Percentiles rank a stretch among this genome's conserved stretches.
Evolutionary conservation across 176 grass and related monocot genomes (phyloP).

Genomic region (Oryza longistaminata): DNA sequence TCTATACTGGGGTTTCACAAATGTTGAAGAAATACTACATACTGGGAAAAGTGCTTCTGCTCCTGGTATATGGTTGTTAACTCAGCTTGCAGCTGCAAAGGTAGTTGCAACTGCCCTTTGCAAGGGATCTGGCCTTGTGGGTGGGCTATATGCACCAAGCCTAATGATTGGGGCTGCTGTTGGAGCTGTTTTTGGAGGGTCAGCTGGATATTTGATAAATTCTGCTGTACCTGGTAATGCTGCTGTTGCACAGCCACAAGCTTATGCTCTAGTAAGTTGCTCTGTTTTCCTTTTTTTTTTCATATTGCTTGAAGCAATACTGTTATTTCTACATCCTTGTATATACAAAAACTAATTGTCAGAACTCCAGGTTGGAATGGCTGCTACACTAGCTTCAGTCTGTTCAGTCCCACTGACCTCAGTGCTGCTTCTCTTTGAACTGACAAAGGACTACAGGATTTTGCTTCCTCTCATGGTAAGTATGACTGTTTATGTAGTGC

Average conservation of each 20-base stretch:
- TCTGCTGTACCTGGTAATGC: constrained; percentile 92
- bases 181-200: constrained; percentile 96
- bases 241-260: constrained; percentile 94
- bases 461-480: constrained; percentile 97
- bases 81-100: constrained; percentile 89
- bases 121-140: constrained; percentile 95
- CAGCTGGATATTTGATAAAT: constrained; percentile 85
- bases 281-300: neutral
- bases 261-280: constrained; percentile 84
- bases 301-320: constrained; percentile 18
- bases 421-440: constrained; percentile 91
- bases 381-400: constrained; percentile 88
- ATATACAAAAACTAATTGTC: constrained; percentile 15
- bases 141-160: constrained; percentile 95
- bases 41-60: constrained; percentile 94
- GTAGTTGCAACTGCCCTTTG: constrained; percentile 93
- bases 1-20: constrained; percentile 97
- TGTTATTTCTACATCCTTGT: neutral
- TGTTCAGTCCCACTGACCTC: constrained; percentile 87
- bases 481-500: neutral
- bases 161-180: constrained; percentile 97
- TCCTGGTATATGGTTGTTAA: constrained; percentile 92
- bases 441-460: constrained; percentile 98
- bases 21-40: constrained; percentile 95
- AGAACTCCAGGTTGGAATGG: constrained; percentile 88